These are phyloP conservation scores for Pseudocercospora cruenta DNA, from an alignment of 2,329 filamentous ascomycete species.

Conservation along the genomic window DNA sequence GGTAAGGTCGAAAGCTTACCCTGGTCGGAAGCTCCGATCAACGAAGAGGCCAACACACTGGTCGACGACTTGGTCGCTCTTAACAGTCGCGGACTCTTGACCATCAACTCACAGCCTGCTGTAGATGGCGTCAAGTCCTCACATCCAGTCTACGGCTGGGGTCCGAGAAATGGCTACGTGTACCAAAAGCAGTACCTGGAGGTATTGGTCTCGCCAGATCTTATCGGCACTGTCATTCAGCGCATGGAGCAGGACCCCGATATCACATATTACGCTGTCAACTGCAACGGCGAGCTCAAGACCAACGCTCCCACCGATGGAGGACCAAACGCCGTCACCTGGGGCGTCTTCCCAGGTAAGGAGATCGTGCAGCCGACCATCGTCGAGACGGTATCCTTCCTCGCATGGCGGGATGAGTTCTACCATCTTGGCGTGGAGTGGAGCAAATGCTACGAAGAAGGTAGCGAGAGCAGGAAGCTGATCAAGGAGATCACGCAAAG, in stretches of 20 bases:
- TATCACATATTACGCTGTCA: conserved; percentile 92
- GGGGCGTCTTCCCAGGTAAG: conserved; percentile 98
- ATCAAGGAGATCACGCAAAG: conserved; percentile 83
- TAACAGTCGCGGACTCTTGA: conserved; percentile 84
- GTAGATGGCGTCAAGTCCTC: conserved; percentile 89
- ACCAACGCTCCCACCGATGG: conserved; percentile 85
- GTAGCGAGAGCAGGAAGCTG: conserved; percentile 75
- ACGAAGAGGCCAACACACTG: conserved; percentile 78
- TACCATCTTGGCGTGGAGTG: conserved; percentile 91
- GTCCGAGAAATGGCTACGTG: conserved; percentile 90
- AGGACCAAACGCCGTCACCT: conserved; percentile 91
- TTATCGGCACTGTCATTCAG: conserved; percentile 75
- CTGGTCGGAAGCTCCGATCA: conserved; percentile 91
- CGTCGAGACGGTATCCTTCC: conserved; percentile 94
- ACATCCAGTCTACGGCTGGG: conserved; percentile 89
- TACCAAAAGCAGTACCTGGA: conserved; percentile 99
- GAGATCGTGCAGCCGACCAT: conserved; percentile 99
- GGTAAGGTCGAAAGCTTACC: conserved; percentile 80
- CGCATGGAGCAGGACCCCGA: conserved; percentile 78
- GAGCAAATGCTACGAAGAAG: conserved; percentile 83
- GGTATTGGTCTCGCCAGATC: conserved; percentile 78
- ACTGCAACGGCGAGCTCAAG: conserved; percentile 76
- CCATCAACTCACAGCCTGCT: conserved; percentile 96
- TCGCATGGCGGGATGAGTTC: conserved; percentile 98
- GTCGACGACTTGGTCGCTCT: conserved; percentile 75